Evolutionary conservation across 306 rosid genomes (phyloP), one percentile per base, ranked within the genome.

Genomic region (Gleditsia sinensis): DNA sequence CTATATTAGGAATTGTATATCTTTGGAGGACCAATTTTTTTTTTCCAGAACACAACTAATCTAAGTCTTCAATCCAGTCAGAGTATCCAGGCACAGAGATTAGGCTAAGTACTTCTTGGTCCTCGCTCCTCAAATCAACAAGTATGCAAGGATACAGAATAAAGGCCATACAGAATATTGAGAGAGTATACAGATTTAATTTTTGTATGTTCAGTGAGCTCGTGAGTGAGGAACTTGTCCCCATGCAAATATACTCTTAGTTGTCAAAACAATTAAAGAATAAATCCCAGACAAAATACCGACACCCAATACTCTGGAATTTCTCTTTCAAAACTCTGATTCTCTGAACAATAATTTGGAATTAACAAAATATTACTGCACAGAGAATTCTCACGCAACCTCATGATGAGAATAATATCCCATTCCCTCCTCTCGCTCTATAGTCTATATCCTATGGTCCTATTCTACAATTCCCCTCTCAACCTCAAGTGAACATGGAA

Each of bases 201-300:
- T 63, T 78, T 56, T 36, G 23, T 42, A 34, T 27, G 78, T 50
- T 78, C 75, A 67, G 73, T 54, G 59, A 78, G 75, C 85, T 89
- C 85, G 85, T 82, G 91, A 86, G 75, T 16, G 53, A 33, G 71
- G 73, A 86, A 67, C 86, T 73, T 55, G 58, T 32, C 79, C 77
- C 85, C 88, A 80, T 67, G 84, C 89, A 86, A 84, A 84, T 32
- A 75, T 79, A 78, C 30, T 46, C 69, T 77, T 89, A 76, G 85
- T 85, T 89, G 91, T 84, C 89, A 78, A 17, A 70, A 68, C 50
- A 80, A 75, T 39, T 16, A 76, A 72, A 78, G 78, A 83, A 32
- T 7, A 63, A 72, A 60, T 65, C 83, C 68, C 60, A 79, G 67
- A 75, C 83, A 61, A n/a, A n/a, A 76, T 12, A 76, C 81, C 81